phyloP scores from a whole-genome alignment of 805 yeast genomes.

The Tetrapisispora nanseiensis region DNA sequence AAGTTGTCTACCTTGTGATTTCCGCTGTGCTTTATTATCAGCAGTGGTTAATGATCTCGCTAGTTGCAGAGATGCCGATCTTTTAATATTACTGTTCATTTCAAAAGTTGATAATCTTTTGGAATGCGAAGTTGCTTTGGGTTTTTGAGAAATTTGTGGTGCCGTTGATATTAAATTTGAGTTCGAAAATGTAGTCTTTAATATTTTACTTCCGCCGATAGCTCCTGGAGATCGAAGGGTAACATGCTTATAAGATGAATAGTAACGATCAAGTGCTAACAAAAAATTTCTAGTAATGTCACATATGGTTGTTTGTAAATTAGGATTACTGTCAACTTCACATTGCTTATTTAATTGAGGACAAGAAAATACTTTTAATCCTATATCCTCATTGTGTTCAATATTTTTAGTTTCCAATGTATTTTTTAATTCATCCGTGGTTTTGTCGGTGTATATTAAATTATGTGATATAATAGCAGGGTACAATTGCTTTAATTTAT shows the following conservation, averaged over 20 bases:
- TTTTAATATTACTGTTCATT: conserved; percentile 23
- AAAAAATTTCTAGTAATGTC: conserved; percentile 61
- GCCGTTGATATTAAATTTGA: conserved; percentile 8
- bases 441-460: conserved; percentile 15
- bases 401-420: background rate
- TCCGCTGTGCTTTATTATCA: conserved; percentile 33
- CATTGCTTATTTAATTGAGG: background rate
- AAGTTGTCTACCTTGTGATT: conserved; percentile 59
- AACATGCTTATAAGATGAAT: conserved; percentile 65
- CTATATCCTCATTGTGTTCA: background rate
- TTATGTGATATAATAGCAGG: conserved; percentile 26
- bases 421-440: conserved; percentile 1
- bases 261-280: conserved; percentile 53
- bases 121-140: conserved; percentile 7
- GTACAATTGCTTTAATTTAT: conserved; percentile 30
- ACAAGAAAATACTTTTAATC: background rate
- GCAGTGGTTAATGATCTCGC: conserved; percentile 27
- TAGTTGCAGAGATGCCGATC: conserved; percentile 27
- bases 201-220: conserved; percentile 41
- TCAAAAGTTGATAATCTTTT: conserved; percentile 21
- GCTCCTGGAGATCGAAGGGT: conserved; percentile 77
- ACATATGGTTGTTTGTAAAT: conserved; percentile 57
- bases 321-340: conserved; percentile 7
- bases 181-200: conserved; percentile 28
- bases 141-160: conserved; percentile 1